phyloP scores from a whole-genome alignment of 257 asterid species.

The Pogostemon cablin region DNA sequence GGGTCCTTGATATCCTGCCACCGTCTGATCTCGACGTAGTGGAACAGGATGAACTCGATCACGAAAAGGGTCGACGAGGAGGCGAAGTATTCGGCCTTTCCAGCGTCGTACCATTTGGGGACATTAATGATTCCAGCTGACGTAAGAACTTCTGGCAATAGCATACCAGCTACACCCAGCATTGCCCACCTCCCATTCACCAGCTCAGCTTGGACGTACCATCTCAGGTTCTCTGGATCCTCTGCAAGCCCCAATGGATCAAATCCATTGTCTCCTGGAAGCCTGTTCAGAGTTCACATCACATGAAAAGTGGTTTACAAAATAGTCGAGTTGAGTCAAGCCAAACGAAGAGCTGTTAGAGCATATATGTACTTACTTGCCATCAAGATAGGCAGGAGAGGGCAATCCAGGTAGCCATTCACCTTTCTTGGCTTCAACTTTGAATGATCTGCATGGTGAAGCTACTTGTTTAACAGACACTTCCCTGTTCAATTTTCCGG shows the following conservation, averaged over 20 bases:
- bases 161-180: conserved; percentile 93
- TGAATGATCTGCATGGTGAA: conserved; percentile 46
- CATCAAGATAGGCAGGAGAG: conserved; percentile 80
- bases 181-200: conserved; percentile 94
- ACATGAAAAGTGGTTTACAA: too few species aligned
- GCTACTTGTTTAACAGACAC: conserved; percentile 46
- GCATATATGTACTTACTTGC: conserved; percentile 52
- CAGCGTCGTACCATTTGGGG: conserved; percentile 93
- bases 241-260: conserved; percentile 89
- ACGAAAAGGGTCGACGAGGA: conserved; percentile 86
- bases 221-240: conserved; percentile 79
- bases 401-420: conserved; percentile 91
- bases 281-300: conserved; percentile 39
- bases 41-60: conserved; percentile 92
- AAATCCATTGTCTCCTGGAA: conserved; percentile 90
- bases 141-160: conserved; percentile 77
- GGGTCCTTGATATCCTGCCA: conserved; percentile 99
- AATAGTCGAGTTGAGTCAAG: neutral
- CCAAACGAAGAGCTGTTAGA: too few species aligned
- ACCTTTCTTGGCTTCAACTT: conserved; percentile 93
- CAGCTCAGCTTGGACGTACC: conserved; percentile 92
- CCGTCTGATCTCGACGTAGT: conserved; percentile 93
- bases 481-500: conserved; percentile 56
- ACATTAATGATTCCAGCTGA: conserved; percentile 65
- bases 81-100: conserved; percentile 79